Percentiles rank a stretch among this genome's conserved stretches.
Evolutionary conservation across 768 basidiomycete genomes (phyloP).

Genomic region (Hericium erinaceus): DNA sequence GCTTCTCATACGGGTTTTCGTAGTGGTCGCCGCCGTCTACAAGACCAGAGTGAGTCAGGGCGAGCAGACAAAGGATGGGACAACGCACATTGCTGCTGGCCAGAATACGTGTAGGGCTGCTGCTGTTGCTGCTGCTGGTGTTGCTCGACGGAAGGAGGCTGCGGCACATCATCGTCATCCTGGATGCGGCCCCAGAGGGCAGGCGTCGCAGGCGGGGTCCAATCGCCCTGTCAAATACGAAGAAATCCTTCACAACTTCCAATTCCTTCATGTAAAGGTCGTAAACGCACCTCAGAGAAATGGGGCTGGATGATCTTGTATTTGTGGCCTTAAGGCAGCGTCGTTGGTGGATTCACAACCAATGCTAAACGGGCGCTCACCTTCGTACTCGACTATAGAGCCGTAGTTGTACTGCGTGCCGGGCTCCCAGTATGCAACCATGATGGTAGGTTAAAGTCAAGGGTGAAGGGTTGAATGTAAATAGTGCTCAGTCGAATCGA

Average conservation of each 20-base stretch:
- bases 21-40: conserved; percentile 3
- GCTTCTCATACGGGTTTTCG: conserved; percentile 13
- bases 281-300: conserved; percentile 44
- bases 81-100: conserved; percentile 11
- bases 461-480: background rate
- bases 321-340: conserved; percentile 28
- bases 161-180: conserved; percentile 17
- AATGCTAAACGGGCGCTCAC: conserved; percentile 21
- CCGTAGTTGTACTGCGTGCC: conserved; percentile 48
- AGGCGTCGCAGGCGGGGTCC: conserved; percentile 54
- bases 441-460: conserved; percentile 14
- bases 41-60: background rate
- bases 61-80: background rate
- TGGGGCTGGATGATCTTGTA: conserved; percentile 73
- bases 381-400: conserved; percentile 47
- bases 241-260: too few relatives aligned
- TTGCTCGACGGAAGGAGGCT: conserved; percentile 3
- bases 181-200: conserved; percentile 57
- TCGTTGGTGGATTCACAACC: background rate
- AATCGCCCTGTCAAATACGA: conserved; percentile 39
- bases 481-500: background rate
- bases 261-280: too few relatives aligned
- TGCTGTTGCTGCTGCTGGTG: conserved; percentile 11
- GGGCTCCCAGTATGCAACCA: conserved; percentile 49
- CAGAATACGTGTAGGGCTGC: conserved; percentile 3